A percentile compares a stretch with the other conserved stretches of the same genome.
These are phyloP conservation scores for Neltuma alba DNA, from an alignment of 306 rosid genomes.

Conservation along the genomic window DNA sequence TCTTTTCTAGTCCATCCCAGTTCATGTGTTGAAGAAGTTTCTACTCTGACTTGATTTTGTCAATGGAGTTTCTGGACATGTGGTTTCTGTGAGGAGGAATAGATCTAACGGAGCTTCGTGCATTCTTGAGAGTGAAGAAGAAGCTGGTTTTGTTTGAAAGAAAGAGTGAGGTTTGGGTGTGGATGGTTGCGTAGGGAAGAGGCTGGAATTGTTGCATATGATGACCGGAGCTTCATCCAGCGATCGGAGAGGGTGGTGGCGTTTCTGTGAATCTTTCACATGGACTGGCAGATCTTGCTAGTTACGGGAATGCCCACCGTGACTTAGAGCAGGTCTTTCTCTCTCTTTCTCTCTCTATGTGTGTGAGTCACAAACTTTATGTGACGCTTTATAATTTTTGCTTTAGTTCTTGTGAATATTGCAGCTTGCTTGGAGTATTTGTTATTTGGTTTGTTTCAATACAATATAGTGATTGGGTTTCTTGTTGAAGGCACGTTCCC, in stretches of 20 bases:
- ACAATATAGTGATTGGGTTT: constrained; percentile 1
- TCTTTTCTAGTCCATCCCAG: constrained; percentile 25
- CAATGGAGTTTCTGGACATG: constrained; percentile 47
- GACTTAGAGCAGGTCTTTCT: constrained; percentile 73
- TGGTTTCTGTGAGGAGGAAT: constrained; percentile 33
- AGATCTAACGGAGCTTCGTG: constrained; percentile 57
- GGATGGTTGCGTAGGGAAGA: constrained; percentile 73
- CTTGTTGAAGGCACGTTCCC: background rate
- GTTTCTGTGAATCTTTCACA: constrained; percentile 69
- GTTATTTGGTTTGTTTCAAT: background rate
- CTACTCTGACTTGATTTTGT: constrained; percentile 48
- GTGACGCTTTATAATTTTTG: constrained; percentile 9
- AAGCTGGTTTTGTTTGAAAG: constrained; percentile 30
- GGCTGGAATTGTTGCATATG: constrained; percentile 66
- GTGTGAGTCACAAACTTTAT: constrained; percentile 10
- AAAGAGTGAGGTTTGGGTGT: constrained; percentile 44
- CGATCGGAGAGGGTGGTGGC: constrained; percentile 95
- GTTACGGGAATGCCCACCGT: constrained; percentile 93
- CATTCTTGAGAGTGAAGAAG: constrained; percentile 34
- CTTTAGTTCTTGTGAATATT: background rate
- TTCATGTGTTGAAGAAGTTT: constrained; percentile 37
- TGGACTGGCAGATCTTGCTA: constrained; percentile 99
- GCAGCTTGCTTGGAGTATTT: constrained; percentile 21
- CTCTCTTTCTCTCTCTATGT: constrained; percentile 23
- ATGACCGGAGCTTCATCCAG: constrained; percentile 86